Evolutionary conservation across 192 early-diverging fungal genomes (phyloP).

Genomic region (Dissophora ornata): DNA sequence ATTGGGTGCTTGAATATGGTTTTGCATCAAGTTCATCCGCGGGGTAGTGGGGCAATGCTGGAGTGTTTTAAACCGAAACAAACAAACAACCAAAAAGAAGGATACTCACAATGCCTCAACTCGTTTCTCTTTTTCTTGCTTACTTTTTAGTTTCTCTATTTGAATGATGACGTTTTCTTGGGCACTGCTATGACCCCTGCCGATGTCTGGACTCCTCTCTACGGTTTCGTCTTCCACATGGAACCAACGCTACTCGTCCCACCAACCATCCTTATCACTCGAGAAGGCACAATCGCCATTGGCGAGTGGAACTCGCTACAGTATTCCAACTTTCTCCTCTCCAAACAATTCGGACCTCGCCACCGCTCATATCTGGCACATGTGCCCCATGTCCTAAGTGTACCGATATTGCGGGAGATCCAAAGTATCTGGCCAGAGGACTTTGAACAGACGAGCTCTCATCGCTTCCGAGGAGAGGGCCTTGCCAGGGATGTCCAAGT

Average conservation of each 20-base stretch:
- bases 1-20: not conserved
- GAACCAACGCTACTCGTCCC: slow-evolving; percentile 45
- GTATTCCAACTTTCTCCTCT: slow-evolving; percentile 46
- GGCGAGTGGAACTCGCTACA: slow-evolving; percentile 54
- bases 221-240: slow-evolving; percentile 52
- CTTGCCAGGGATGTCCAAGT: slow-evolving; percentile 29
- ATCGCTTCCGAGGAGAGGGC: slow-evolving; percentile 52
- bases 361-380: slow-evolving; percentile 48
- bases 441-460: slow-evolving; percentile 39
- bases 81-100: no score
- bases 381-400: slow-evolving; percentile 41
- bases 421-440: slow-evolving; percentile 42
- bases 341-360: slow-evolving; percentile 48
- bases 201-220: slow-evolving; percentile 53
- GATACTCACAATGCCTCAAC: not conserved
- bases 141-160: slow-evolving; percentile 41
- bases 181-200: slow-evolving; percentile 7
- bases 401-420: slow-evolving; percentile 48
- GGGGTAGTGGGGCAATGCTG: not conserved
- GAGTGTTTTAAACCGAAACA: no score
- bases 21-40: slow-evolving; percentile 1
- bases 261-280: slow-evolving; percentile 6
- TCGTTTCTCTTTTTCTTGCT: not conserved
- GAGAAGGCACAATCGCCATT: not conserved
- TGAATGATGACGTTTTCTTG: slow-evolving; percentile 58